phyloP scores from a whole-genome alignment of 345 rosid species.

The Ricinus communis region DNA sequence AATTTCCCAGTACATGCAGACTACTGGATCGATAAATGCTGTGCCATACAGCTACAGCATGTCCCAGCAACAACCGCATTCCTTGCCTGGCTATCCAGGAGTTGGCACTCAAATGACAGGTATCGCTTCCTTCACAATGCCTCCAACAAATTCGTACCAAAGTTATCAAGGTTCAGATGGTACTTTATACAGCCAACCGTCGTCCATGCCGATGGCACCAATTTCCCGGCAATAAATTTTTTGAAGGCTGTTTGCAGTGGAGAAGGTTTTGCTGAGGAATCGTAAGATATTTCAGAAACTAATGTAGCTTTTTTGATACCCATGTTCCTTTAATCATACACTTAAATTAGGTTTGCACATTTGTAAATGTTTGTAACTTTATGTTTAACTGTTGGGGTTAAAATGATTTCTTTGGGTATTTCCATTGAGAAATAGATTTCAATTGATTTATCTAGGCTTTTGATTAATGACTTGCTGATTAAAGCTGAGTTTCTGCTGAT shows the following conservation, averaged over 20 bases:
- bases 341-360: constrained; percentile 31
- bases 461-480: neutral
- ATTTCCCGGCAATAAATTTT: constrained; percentile 59
- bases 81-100: constrained; percentile 41
- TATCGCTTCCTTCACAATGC: constrained; percentile 41
- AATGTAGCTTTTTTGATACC: constrained; percentile 4
- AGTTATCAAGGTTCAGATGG: constrained; percentile 70
- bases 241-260: neutral
- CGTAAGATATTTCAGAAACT: constrained; percentile 5
- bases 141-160: constrained; percentile 54
- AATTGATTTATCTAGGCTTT: neutral
- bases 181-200: constrained; percentile 52
- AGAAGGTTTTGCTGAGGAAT: constrained; percentile 8
- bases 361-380: constrained; percentile 32
- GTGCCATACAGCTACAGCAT: constrained; percentile 52
- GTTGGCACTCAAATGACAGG: constrained; percentile 43
- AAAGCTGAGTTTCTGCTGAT: neutral
- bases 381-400: neutral
- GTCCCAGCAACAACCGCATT: constrained; percentile 45
- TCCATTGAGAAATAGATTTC: constrained; percentile 12
- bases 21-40: constrained; percentile 48
- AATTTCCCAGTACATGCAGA: constrained; percentile 57
- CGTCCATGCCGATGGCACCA: constrained; percentile 61
- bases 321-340: constrained; percentile 23
- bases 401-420: constrained; percentile 11